A percentile compares a stretch with the other conserved stretches of the same genome.
These are phyloP conservation scores for Leishmania guyanensis DNA, from an alignment of 208 protist genomes.

Conservation along the genomic window DNA sequence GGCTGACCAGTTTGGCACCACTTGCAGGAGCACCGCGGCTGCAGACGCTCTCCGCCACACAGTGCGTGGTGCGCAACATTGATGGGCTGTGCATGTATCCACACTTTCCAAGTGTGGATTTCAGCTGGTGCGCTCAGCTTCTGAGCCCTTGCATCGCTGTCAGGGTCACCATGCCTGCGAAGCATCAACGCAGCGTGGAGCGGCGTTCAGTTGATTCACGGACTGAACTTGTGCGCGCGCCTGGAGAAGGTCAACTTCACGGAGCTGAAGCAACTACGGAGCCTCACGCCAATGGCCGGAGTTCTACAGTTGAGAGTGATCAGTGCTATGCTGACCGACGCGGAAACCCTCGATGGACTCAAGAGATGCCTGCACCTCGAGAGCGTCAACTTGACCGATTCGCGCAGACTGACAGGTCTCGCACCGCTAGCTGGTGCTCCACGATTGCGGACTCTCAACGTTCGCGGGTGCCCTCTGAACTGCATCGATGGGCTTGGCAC, in stretches of 20 bases:
- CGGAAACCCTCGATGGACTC: background rate
- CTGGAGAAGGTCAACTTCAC: background rate
- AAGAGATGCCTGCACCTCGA: background rate
- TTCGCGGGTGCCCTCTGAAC: background rate
- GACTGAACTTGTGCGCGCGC: background rate
- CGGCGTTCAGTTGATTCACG: background rate
- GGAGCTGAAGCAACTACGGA: background rate
- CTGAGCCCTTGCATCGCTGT: background rate
- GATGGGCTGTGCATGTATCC: background rate
- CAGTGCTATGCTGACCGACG: background rate
- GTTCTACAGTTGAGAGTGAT: background rate
- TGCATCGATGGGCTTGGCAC: slow-evolving; percentile 7
- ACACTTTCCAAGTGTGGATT: background rate
- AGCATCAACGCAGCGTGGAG: background rate
- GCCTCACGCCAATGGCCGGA: background rate
- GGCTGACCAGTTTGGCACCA: background rate
- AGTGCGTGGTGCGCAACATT: background rate
- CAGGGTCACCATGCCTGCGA: background rate
- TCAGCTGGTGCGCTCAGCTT: background rate
- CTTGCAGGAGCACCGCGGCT: background rate
- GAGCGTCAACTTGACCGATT: background rate
- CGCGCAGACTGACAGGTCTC: background rate
- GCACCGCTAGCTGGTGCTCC: background rate
- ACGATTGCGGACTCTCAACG: background rate
- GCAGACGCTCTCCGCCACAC: background rate